Base-by-base conservation (phyloP, 1,284 basidiomycete genomes). In the Lignosus rhinocerotis region DNA sequence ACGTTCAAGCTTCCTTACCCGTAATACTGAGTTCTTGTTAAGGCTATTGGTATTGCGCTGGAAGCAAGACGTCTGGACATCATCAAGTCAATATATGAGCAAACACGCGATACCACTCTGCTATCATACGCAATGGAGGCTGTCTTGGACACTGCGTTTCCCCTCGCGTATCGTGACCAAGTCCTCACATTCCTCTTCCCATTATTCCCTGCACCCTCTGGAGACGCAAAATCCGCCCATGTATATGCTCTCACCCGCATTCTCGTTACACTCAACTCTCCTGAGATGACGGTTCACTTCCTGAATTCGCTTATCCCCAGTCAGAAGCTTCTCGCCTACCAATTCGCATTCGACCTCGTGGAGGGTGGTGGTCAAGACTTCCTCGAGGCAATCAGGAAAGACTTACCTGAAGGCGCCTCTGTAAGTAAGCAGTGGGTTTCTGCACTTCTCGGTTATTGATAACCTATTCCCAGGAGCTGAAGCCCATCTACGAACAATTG, bases 331-430 rank as follows among this genome's bases (percentile, higher is more conserved):
- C 79, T 95, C 36, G 94, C 93, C 2, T 96, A 94, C 72, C 96
- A 98, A 71, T 87, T 97, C 70, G 93, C 91, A 0, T 98, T 97
- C 70, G 96, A 98, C 73, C 77, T 98, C 52, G 91, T 90, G 16
- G 94, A 97, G 75, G 93, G 94, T 46, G 95, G 93, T 2, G 86
- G 92, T 1, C 94, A 96, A 71, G 94, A 94, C 69, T 98, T 94
- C 76, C 77, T 97, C 49, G 90, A 93, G 68, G 84, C 78, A 41
- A 78, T 96, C 41, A 80, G 83, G 59, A 83, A 71, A 53, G 82
- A 83, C 34, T 74, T 91, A 17, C 88, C 88, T 31, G 81, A 85
- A 61, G 88, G 86, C 41, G 79, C 85, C 61, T 78, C 80, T 68
- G 89, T 88, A 68, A 64, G 78, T 72, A 42, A 16, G 7, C 42